These are phyloP conservation scores for Ministeria vibrans DNA, from an alignment of 78 protist genomes.

Conservation along the genomic window DNA sequence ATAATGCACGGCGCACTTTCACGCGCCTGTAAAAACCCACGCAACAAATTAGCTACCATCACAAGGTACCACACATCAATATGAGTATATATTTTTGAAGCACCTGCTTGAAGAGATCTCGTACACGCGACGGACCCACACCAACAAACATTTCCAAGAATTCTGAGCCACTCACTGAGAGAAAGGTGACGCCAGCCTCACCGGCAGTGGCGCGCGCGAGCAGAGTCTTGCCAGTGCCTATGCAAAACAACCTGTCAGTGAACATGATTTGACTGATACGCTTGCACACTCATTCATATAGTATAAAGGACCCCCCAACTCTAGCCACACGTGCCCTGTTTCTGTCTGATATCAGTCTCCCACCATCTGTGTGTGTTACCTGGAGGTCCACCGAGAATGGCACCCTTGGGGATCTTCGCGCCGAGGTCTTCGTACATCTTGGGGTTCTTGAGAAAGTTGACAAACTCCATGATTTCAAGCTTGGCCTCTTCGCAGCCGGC, in stretches of 20 bases:
- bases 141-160: slow-evolving; percentile 95
- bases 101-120: slow-evolving; percentile 37
- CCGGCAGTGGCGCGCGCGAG: slow-evolving; percentile 87
- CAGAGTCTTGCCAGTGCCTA: slow-evolving; percentile 93
- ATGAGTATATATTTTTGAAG: not conserved
- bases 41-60: slow-evolving; percentile 72
- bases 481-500: slow-evolving; percentile 88
- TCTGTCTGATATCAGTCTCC: not conserved
- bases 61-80: too few relatives aligned
- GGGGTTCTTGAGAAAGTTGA: slow-evolving; percentile 90
- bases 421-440: slow-evolving; percentile 64
- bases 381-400: not conserved
- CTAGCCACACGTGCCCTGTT: too few relatives aligned
- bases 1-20: slow-evolving; percentile 78
- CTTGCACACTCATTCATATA: not conserved
- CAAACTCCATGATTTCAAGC: slow-evolving; percentile 85
- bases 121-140: slow-evolving; percentile 53
- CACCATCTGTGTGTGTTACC: not conserved
- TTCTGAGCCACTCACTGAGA: slow-evolving; percentile 89
- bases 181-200: slow-evolving; percentile 94
- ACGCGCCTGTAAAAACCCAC: slow-evolving; percentile 82
- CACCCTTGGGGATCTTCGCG: slow-evolving; percentile 77
- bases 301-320: not conserved
- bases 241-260: not conserved
- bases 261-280: too few relatives aligned